Evolutionary conservation across 768 basidiomycete genomes (phyloP), one percentile per base, ranked within the genome.

Genomic region (Tephrocybe sp.): DNA sequence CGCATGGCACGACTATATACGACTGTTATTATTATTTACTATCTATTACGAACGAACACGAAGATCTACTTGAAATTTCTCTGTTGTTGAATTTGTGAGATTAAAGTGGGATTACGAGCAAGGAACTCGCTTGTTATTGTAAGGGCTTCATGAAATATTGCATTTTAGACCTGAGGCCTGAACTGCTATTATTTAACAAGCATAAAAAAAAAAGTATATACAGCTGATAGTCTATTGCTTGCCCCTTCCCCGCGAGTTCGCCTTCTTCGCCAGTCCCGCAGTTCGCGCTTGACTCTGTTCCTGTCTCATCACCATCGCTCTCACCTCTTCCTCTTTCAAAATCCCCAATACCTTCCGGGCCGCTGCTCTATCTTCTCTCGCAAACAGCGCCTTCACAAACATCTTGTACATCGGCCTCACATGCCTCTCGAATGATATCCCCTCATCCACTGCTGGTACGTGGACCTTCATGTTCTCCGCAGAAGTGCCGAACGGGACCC

Each of bases 381-480:
- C 43, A 61, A 80, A 76, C 54, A 90, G 76, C 12, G 80, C 82
- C 58, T 77, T 82, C 59, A 87, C 79, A 65, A 91, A 83, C 80
- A 83, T 83, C 70, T 76, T 84, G 64, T 84, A 85, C 64, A 91
- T 59, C 34, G 89, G 89, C 49, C 72, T 69, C n/a, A 82, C 73
- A 60, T 89, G 86, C 48, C 68, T 72, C 49, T 72, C 69, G 46
- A 83, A 86, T 3, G 76, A 80, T 47, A 85, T 70, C 18, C 68
- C 65, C 32, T 70, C 47, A n/a, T 69, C 51, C 16, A 79, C 61
- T 31, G 64, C 63, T 9, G 76, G 68, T n/a, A 77, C 35, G n/a
- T 60, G 45, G 15, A 75, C 40, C 18, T 46, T 48, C 12, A 49
- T 24, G n/a, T 43, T 18, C 24, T 54, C 55, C 8, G 55, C 61